Conservation (phyloP, 306 rosid genomes). For the Hylodesmum podocarpum region DNA sequence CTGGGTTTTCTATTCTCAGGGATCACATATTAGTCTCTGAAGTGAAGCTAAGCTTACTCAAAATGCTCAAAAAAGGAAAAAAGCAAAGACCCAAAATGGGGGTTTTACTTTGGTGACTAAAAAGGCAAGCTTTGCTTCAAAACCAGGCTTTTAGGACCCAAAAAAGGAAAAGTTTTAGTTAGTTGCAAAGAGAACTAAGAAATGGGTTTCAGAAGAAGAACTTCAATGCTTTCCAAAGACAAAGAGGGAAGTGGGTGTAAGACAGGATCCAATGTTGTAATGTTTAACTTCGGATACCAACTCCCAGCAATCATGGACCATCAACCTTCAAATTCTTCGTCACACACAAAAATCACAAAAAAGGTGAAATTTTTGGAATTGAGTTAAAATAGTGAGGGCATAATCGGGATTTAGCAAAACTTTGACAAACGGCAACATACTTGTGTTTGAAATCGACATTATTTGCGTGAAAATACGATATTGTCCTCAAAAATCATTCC, state of each 20-base stretch:
- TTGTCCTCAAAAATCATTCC: neutral
- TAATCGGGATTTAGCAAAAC: neutral
- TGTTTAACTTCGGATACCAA: constrained; percentile 44
- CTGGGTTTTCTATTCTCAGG: constrained; percentile 22
- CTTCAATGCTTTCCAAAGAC: constrained; percentile 40
- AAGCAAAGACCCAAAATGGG: constrained; percentile 27
- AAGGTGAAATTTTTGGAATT: neutral
- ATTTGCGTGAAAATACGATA: neutral
- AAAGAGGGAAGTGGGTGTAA: constrained; percentile 6
- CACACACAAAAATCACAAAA: neutral
- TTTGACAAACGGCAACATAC: constrained; percentile 8
- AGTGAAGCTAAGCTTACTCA: constrained; percentile 13
- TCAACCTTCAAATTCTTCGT: neutral
- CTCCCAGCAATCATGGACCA: constrained; percentile 27
- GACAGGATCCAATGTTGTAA: constrained; percentile 41
- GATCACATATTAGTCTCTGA: constrained; percentile 30
- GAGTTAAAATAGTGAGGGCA: neutral
- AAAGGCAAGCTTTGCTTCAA: constrained; percentile 27
- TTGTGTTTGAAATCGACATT: neutral
- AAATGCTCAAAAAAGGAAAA: neutral
- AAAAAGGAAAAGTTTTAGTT: constrained; percentile 25
- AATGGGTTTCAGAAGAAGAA: constrained; percentile 35
- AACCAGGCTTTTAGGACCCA: constrained; percentile 34
- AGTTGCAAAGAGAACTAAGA: constrained; percentile 25
- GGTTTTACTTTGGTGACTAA: constrained; percentile 10